Base-by-base conservation (phyloP, 2,329 filamentous ascomycete species). In the Pseudocercospora cruenta region DNA sequence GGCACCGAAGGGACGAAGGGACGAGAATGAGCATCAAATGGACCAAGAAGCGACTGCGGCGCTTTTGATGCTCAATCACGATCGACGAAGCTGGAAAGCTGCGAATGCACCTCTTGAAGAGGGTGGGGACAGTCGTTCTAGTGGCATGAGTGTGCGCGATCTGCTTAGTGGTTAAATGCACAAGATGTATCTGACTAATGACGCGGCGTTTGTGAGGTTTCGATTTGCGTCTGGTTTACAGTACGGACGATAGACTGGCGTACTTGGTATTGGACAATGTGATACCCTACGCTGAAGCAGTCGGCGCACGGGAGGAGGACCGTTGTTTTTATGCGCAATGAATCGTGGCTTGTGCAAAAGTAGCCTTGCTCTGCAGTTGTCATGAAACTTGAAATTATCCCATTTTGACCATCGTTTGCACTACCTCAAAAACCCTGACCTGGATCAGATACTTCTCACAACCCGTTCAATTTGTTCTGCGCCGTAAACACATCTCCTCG, bases 21-120 rank as follows among this genome's bases (percentile, higher is more conserved):
- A 58, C 6, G 55, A 58, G 12, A 58, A 21, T 39, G 74, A 77
- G 53, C 67, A 77, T 55, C 72, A 80, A 72, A 77, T 82, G 31
- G 82, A 84, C 51, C 90, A 93, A 67, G 92, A 95, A 77, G 94
- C 93, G 0, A 95, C 93, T 7, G 90, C 92, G 12, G 94, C 93
- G 2, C 78, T 97, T 71, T 79, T 97, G 77, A 96, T 97, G 93
- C 82, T 97, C 66, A 96, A 94, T 71, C 88, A 85, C 62, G 93
- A 95, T 76, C 86, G 92, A 51, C 47, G 67, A 12, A 84, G 92
- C 39, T 82, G 81, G 80, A 74, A 70, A 66, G 71, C 63, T 59
- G 63, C 68, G 8, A 60, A 49, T 19, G 45, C 45, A 9, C 39
- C 26, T n/a, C 58, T 22, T 33, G 39, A 31, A 16, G 58, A 60